Evolutionary conservation across 169 alveolate species (phyloP).

Genomic region (Plasmodium blacklocki): DNA sequence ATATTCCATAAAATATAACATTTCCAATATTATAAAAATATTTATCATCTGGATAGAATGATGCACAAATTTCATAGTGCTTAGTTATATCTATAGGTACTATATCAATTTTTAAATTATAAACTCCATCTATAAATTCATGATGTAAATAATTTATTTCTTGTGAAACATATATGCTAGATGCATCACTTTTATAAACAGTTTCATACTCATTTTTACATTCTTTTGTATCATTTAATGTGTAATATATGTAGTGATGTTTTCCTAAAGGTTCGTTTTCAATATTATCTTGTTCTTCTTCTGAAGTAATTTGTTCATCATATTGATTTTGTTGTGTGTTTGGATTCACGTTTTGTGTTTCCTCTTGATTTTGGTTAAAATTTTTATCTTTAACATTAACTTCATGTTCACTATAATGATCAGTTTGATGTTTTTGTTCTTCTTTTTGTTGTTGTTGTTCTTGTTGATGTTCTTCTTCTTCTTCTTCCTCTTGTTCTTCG

Average conservation of each 20-base stretch:
- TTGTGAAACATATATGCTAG: conserved; percentile 24
- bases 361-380: no score
- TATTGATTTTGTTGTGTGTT: no score
- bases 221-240: conserved; percentile 67
- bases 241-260: conserved; percentile 13
- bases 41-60: conserved; percentile 20
- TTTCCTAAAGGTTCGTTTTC: no score
- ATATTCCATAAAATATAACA: conserved; percentile 41
- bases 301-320: no score
- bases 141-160: conserved; percentile 32
- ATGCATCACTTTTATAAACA: conserved; percentile 23
- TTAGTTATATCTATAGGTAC: conserved; percentile 32
- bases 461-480: no score
- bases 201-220: conserved; percentile 47
- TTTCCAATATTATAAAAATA: conserved; percentile 49
- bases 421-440: no score
- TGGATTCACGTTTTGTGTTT: no score
- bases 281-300: no score
- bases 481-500: no score
- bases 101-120: conserved; percentile 30
- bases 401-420: no score
- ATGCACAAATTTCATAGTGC: conserved; percentile 64
- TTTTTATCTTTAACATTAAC: no score
- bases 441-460: no score
- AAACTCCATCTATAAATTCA: conserved; percentile 45